Percentiles rank a stretch among this genome's conserved stretches.
These are phyloP conservation scores for Lathyrus aphaca DNA, from an alignment of 306 rosid species.

Conservation along the genomic window DNA sequence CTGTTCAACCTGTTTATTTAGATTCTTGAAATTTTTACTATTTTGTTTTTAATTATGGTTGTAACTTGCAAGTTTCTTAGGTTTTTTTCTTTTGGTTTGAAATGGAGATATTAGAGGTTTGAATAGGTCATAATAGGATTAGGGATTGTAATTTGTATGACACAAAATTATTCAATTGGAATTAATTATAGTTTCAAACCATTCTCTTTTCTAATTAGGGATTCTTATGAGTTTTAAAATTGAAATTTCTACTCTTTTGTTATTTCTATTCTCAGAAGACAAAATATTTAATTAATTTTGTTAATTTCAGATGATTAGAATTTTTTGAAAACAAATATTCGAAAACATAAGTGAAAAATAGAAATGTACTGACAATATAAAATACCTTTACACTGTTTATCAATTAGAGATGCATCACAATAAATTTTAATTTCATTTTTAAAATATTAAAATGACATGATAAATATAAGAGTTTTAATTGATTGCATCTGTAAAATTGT, in stretches of 20 bases:
- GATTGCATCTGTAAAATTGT: too few species aligned
- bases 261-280: too few species aligned
- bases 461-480: too few species aligned
- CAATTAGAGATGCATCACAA: too few species aligned
- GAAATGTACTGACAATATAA: too few species aligned
- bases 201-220: constrained; percentile 18
- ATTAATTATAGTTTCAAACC: constrained; percentile 35
- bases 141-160: constrained; percentile 39
- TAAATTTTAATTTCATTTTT: too few species aligned
- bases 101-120: constrained; percentile 49
- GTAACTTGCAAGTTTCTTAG: constrained; percentile 43
- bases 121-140: constrained; percentile 57
- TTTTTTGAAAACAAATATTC: too few species aligned
- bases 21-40: constrained; percentile 46
- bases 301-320: too few species aligned
- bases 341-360: too few species aligned
- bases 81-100: constrained; percentile 24
- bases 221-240: not conserved
- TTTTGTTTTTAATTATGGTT: constrained; percentile 17
- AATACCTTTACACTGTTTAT: too few species aligned
- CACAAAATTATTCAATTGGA: constrained; percentile 54
- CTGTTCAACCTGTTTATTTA: constrained; percentile 66
- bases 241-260: not conserved
- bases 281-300: too few species aligned
- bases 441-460: too few species aligned